These are phyloP conservation scores for Chloris gayana DNA, from an alignment of 176 grass and related monocot species.

Conservation along the genomic window DNA sequence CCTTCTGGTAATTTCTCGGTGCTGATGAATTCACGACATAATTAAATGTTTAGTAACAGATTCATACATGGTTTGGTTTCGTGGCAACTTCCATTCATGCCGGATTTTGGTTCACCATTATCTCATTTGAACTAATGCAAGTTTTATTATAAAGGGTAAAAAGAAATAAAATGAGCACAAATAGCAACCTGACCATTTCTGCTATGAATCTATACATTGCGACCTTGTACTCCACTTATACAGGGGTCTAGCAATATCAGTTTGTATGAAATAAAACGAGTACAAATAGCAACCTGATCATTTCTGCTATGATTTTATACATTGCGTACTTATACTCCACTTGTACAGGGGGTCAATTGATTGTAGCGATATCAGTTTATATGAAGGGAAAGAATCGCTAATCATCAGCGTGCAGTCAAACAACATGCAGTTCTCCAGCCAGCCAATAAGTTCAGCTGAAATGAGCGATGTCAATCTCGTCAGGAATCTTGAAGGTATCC, in stretches of 20 bases:
- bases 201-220: not conserved
- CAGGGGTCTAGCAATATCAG: not conserved
- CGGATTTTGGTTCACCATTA: not conserved
- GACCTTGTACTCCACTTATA: not conserved
- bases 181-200: not conserved
- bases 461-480: slow-evolving; percentile 65
- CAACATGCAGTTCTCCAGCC: not conserved
- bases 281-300: not conserved
- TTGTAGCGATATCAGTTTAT: not conserved
- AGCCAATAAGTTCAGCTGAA: slow-evolving; percentile 53
- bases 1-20: too few species aligned
- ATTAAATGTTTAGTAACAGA: too few species aligned
- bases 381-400: not conserved
- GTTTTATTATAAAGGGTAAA: not conserved
- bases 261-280: not conserved
- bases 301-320: not conserved
- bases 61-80: too few species aligned
- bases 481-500: slow-evolving; percentile 73
- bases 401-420: not conserved
- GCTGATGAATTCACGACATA: too few species aligned
- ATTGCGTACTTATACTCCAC: not conserved
- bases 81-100: too few species aligned
- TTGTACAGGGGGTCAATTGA: not conserved
- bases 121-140: not conserved
- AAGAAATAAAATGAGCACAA: not conserved